These are phyloP conservation scores for Paramecium primaurelia DNA, from an alignment of 73 alveolate genomes.

Conservation along the genomic window DNA sequence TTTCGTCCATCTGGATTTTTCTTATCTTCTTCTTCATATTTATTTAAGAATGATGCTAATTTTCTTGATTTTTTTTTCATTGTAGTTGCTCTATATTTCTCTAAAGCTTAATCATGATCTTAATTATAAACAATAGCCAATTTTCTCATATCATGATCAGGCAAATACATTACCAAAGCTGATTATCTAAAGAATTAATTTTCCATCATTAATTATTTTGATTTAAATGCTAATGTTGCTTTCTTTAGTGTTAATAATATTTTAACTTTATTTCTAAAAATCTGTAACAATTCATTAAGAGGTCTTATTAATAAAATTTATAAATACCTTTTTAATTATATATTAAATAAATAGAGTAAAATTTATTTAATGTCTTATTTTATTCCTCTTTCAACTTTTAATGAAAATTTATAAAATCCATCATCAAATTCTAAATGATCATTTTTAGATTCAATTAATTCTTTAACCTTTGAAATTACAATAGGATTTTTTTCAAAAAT, in stretches of 20 bases:
- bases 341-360: not conserved
- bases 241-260: not conserved
- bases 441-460: not conserved
- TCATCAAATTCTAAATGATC: slow-evolving; percentile 6
- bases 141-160: slow-evolving; percentile 9
- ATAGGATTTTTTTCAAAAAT: not conserved
- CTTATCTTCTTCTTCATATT: not conserved
- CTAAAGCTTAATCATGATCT: not conserved
- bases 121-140: not conserved
- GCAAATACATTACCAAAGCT: not conserved
- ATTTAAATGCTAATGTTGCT: slow-evolving; percentile 24
- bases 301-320: not conserved
- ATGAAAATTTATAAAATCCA: not conserved
- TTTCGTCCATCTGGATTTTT: not conserved
- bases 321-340: not conserved
- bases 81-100: not conserved
- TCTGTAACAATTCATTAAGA: not conserved
- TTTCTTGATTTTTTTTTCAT: not conserved
- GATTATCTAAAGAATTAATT: not conserved
- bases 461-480: not conserved
- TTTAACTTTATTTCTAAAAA: not conserved
- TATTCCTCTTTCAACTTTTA: not conserved
- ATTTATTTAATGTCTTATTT: not conserved
- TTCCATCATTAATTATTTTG: not conserved
- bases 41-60: not conserved